Conservation (phyloP, 352 stramenopile genomes). For the Phytopythium delawarense region DNA sequence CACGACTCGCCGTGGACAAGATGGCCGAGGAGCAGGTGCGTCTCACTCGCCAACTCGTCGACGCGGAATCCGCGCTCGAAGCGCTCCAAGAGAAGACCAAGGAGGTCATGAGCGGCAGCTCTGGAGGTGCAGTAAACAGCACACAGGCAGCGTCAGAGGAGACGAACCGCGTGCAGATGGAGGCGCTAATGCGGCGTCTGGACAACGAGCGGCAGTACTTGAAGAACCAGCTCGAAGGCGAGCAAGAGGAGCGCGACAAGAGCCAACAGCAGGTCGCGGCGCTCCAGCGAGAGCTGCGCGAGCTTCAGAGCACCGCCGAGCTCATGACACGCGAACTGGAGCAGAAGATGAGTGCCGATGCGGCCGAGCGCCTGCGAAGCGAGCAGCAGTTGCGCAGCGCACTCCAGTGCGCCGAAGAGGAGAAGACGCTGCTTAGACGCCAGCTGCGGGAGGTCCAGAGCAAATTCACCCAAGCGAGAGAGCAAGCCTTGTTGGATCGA, state of each 20-base stretch:
- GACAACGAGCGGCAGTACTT: slow-evolving; percentile 82
- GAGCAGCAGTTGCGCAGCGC: slow-evolving; percentile 37
- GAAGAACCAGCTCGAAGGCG: slow-evolving; percentile 66
- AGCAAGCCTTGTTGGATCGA: slow-evolving; percentile 55
- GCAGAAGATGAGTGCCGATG: slow-evolving; percentile 32
- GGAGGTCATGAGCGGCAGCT: slow-evolving; percentile 24
- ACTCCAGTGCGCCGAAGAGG: slow-evolving; percentile 46
- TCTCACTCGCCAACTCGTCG: slow-evolving; percentile 54
- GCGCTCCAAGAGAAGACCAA: slow-evolving; percentile 36
- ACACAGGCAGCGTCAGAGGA: slow-evolving; percentile 72
- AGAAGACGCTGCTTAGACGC: slow-evolving; percentile 36
- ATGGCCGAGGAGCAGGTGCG: slow-evolving; percentile 67
- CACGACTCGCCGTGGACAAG: slow-evolving; percentile 67
- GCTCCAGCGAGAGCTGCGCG: slow-evolving; percentile 41
- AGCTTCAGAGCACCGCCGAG: slow-evolving; percentile 34
- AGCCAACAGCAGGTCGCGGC: slow-evolving; percentile 29
- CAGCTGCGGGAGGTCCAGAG: slow-evolving; percentile 59
- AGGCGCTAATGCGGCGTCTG: slow-evolving; percentile 62
- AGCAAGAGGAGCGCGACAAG: slow-evolving; percentile 43
- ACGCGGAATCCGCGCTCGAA: slow-evolving; percentile 57
- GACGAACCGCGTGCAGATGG: slow-evolving; percentile 73
- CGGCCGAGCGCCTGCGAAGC: slow-evolving; percentile 20
- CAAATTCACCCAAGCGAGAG: slow-evolving; percentile 50
- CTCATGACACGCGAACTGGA: slow-evolving; percentile 30
- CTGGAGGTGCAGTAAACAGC: slow-evolving; percentile 22